Conservation (phyloP, 257 asterid species). For the Plantago elongata region DNA sequence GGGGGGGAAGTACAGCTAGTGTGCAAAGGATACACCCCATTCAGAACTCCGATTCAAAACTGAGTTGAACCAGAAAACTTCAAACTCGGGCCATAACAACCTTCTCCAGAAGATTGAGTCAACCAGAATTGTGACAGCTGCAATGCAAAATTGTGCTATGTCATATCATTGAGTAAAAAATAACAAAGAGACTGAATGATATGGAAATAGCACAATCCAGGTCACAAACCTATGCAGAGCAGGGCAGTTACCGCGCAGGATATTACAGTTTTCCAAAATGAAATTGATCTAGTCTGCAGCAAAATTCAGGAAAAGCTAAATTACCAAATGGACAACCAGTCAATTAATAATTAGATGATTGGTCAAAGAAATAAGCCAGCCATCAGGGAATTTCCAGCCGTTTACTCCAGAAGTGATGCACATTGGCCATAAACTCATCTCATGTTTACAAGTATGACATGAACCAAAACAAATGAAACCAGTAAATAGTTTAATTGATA, state of each 20-base stretch:
- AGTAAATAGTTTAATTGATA: too few relatives aligned
- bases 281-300: constrained; percentile 77
- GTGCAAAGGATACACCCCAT: constrained; percentile 95
- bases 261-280: constrained; percentile 64
- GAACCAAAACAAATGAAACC: too few relatives aligned
- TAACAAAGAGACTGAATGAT: constrained; percentile 13
- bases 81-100: constrained; percentile 84
- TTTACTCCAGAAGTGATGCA: too few relatives aligned
- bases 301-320: constrained; percentile 22
- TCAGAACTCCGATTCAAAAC: constrained; percentile 93
- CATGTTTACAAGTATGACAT: too few relatives aligned
- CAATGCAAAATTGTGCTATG: constrained; percentile 16
- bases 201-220: constrained; percentile 10
- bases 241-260: constrained; percentile 52
- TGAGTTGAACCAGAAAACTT: constrained; percentile 98
- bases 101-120: constrained; percentile 86
- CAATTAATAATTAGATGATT: background rate
- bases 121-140: constrained; percentile 72
- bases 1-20: background rate
- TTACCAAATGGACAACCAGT: constrained; percentile 15
- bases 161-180: constrained; percentile 10
- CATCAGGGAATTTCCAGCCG: too few relatives aligned
- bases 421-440: too few relatives aligned
- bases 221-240: constrained; percentile 66
- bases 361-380: background rate